Evolutionary conservation across 2,329 filamentous ascomycete species (phyloP).

Genomic region (Hymenoscyphus linearis): DNA sequence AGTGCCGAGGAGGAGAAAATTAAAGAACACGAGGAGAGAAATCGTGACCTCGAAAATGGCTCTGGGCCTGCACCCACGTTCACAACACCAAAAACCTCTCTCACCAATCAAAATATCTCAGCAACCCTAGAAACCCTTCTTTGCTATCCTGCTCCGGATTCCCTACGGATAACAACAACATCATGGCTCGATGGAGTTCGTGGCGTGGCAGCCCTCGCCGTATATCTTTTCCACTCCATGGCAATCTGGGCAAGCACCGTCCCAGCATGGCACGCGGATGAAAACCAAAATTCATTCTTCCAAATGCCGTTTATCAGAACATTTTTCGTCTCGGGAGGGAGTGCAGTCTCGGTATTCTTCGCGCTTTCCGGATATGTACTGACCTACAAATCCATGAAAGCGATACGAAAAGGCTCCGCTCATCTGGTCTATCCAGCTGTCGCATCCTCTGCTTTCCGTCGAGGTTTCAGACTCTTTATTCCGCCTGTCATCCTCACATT

Average conservation of each 20-base stretch:
- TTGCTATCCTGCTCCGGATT: conserved; percentile 18
- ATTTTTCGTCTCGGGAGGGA: conserved; percentile 38
- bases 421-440: conserved; percentile 36
- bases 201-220: conserved; percentile 40
- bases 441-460: conserved; percentile 40
- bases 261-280: conserved; percentile 27
- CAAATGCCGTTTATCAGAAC: conserved; percentile 40
- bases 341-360: conserved; percentile 45
- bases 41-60: background rate
- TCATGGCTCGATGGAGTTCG: conserved; percentile 45
- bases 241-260: conserved; percentile 28
- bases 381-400: conserved; percentile 37
- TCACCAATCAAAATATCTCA: conserved; percentile 8
- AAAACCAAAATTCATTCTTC: conserved; percentile 33
- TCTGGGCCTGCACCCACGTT: background rate
- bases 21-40: background rate
- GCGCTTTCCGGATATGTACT: conserved; percentile 44
- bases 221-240: conserved; percentile 42
- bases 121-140: conserved; percentile 8
- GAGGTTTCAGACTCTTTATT: conserved; percentile 40
- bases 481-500: conserved; percentile 40
- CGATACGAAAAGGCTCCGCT: conserved; percentile 33
- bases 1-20: background rate
- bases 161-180: conserved; percentile 30
- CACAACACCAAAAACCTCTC: background rate